These are phyloP conservation scores for Colletotrichum agaves DNA, from an alignment of 2,329 filamentous ascomycete species.

Conservation along the genomic window DNA sequence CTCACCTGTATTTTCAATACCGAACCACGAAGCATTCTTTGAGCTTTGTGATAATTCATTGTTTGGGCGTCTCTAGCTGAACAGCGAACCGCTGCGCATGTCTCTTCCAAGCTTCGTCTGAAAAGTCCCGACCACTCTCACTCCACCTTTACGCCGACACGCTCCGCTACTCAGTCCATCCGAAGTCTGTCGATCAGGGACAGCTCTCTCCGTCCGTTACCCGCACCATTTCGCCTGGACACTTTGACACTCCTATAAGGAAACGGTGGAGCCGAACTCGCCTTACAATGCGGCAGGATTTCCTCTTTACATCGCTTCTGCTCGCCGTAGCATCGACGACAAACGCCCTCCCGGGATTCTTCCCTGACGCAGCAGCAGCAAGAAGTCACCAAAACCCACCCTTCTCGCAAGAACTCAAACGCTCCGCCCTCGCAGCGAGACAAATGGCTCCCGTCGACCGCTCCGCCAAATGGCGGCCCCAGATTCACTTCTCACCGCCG, in stretches of 20 bases:
- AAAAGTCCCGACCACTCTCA: no score
- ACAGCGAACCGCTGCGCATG: background rate
- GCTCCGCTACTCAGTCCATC: slow-evolving; percentile 29
- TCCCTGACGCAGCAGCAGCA: background rate
- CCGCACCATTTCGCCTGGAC: slow-evolving; percentile 32
- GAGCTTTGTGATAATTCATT: background rate
- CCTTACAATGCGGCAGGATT: slow-evolving; percentile 16
- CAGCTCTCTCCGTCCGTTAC: background rate
- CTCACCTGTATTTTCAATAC: background rate
- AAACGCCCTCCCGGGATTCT: slow-evolving; percentile 16
- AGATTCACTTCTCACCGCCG: slow-evolving; percentile 67
- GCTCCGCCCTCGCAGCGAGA: slow-evolving; percentile 26
- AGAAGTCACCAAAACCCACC: background rate
- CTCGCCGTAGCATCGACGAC: slow-evolving; percentile 21
- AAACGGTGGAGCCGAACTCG: slow-evolving; percentile 33
- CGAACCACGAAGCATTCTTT: background rate
- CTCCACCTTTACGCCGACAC: slow-evolving; percentile 27
- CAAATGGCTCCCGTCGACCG: slow-evolving; percentile 19
- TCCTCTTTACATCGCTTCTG: slow-evolving; percentile 33
- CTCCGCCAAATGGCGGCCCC: slow-evolving; percentile 53
- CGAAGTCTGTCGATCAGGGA: slow-evolving; percentile 34
- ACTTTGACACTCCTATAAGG: slow-evolving; percentile 29
- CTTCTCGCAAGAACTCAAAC: slow-evolving; percentile 22
- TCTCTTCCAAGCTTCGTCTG: slow-evolving; percentile 22
- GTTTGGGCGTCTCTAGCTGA: background rate